Evolutionary conservation across 2,329 filamentous ascomycete species (phyloP), one percentile per base, ranked within the genome.

Genomic region (Cladophialophora immunda): DNA sequence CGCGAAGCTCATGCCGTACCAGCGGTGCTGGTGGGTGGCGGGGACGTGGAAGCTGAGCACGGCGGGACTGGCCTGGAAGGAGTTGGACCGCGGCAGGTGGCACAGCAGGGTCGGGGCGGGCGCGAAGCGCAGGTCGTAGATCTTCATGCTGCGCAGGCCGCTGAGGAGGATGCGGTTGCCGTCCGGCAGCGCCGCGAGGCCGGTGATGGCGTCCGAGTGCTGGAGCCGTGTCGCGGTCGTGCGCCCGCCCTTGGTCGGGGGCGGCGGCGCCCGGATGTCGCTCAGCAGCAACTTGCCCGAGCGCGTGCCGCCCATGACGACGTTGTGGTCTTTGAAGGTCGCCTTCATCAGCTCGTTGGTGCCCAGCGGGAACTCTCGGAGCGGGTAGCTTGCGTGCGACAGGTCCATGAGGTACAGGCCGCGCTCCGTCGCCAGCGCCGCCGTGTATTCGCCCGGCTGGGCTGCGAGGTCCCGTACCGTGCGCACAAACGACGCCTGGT

Each of bases 51-150:
- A 71, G 3, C 41, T 57, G 4, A 68, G 30, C 8, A 58, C 22
- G 9, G 67, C 25, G 59, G 19, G 62, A 55, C 22, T 64, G 50
- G 29, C n/a, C 52, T 55, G 54, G 19, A 27, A 52, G 19, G 53
- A 58, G 38, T 53, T 36, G 22, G 45, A 34, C 29, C 36, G 11
- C 11, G 56, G 32, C 19, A 47, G 25, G 11, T 61, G 45, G 30
- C 45, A 38, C 34, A n/a, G 17, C 4, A 6, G 30, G 27, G 32
- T 27, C n/a, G 69, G 66, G 11, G 27, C n/a, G 27, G 67, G 56
- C 1, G 59, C 41, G 62, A 57, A 71, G 13, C 71, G 68, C 6
- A 73, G 56, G 53, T 73, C 71, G 60, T 73, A 73, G 17, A 72
- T 57, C 11, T 58, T 60, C 54, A 68, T 67, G 13, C 55, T 61